phyloP scores from a whole-genome alignment of 176 grass and related monocot genomes.

The Musa schizocarpa region DNA sequence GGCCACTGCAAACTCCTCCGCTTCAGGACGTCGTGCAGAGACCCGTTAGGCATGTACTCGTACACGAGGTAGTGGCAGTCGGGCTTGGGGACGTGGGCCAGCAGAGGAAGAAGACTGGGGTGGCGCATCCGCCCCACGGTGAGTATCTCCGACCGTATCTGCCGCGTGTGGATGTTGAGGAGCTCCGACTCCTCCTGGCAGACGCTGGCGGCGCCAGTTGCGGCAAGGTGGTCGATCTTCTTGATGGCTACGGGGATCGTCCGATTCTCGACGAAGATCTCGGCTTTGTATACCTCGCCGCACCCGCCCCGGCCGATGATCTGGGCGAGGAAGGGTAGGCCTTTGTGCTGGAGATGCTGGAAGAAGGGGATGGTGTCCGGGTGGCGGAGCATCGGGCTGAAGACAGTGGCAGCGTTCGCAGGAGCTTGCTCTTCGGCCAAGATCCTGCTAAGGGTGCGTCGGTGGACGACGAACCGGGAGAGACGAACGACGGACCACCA shows the following conservation, averaged over 20 bases:
- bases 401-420: not conserved
- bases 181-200: conserved; percentile 50
- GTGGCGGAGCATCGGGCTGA: not conserved
- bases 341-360: not conserved
- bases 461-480: not conserved
- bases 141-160: conserved; percentile 84
- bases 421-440: not conserved
- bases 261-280: conserved; percentile 22
- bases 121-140: conserved; percentile 76
- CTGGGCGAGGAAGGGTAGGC: not conserved
- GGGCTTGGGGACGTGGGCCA: conserved; percentile 52
- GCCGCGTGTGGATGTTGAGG: conserved; percentile 56
- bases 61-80: conserved; percentile 85
- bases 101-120: conserved; percentile 63
- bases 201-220: conserved; percentile 24
- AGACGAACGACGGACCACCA: not conserved
- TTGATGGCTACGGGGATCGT: conserved; percentile 58
- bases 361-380: not conserved
- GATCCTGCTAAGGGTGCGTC: not conserved
- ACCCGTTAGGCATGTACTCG: conserved; percentile 87
- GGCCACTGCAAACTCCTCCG: conserved; percentile 34
- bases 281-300: conserved; percentile 78
- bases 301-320: conserved; percentile 45
- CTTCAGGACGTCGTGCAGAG: conserved; percentile 44
- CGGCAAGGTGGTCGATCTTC: conserved; percentile 36